These are phyloP conservation scores for Pseudocercospora eumusae DNA, from an alignment of 2,329 filamentous ascomycete species.

Conservation along the genomic window DNA sequence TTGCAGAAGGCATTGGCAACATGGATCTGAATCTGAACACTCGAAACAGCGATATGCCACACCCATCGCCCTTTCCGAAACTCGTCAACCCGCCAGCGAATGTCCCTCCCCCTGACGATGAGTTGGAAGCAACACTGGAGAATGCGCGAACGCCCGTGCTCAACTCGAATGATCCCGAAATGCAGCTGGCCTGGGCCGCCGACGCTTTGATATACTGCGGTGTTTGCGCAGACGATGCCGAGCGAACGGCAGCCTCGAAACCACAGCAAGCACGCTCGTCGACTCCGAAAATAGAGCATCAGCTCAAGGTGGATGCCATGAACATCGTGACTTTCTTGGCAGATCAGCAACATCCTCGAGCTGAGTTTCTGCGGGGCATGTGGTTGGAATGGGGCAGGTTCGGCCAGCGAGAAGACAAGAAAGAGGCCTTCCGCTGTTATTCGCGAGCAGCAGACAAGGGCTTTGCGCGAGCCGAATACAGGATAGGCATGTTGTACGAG, in stretches of 20 bases:
- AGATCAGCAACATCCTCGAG: conserved; percentile 88
- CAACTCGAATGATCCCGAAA: conserved; percentile 90
- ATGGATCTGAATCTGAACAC: conserved; percentile 66
- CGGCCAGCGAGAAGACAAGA: conserved; percentile 84
- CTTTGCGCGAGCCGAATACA: conserved; percentile 86
- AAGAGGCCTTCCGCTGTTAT: conserved; percentile 88
- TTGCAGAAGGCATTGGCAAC: conserved; percentile 90
- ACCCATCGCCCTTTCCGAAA: conserved; percentile 89
- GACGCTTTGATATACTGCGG: conserved; percentile 89
- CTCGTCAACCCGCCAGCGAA: conserved; percentile 77
- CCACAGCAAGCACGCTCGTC: conserved; percentile 58
- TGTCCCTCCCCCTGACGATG: conserved; percentile 89
- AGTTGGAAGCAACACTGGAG: conserved; percentile 87
- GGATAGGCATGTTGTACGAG: conserved; percentile 98
- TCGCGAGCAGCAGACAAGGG: conserved; percentile 80
- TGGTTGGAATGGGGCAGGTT: conserved; percentile 99
- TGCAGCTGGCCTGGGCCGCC: conserved; percentile 95
- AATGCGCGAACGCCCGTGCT: conserved; percentile 80
- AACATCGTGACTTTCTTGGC: conserved; percentile 90
- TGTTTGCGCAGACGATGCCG: conserved; percentile 73
- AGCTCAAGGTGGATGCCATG: conserved; percentile 82
- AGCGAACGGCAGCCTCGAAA: conserved; percentile 60
- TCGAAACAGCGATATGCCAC: conserved; percentile 60
- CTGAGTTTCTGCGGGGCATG: conserved; percentile 90
- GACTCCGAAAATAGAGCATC: conserved; percentile 85